Evolutionary conservation across 192 early-diverging fungal species (phyloP).

Genomic region (Paraglomus occultum): DNA sequence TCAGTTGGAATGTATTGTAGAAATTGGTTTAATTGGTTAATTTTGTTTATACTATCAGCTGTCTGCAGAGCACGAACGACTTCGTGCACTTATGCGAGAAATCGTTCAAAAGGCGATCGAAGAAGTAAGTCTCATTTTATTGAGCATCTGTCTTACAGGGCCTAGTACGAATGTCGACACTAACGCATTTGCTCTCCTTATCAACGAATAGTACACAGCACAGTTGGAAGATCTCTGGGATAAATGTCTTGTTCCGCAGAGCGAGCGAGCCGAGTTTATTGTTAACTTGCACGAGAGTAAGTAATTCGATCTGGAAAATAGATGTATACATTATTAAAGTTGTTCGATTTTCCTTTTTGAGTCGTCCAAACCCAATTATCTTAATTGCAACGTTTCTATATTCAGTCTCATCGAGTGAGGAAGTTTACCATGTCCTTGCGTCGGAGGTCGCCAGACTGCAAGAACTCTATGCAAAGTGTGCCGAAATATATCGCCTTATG

Average conservation of each 20-base stretch:
- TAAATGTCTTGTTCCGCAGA: constrained; percentile 30
- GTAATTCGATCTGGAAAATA: background rate
- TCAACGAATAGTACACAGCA: constrained; percentile 9
- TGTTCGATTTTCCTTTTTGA: too few species aligned
- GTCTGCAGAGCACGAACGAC: background rate
- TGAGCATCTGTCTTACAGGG: too few species aligned
- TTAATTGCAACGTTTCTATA: too few species aligned
- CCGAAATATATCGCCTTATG: constrained; percentile 21
- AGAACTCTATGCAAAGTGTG: constrained; percentile 28
- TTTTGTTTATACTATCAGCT: constrained; percentile 14
- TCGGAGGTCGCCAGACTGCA: constrained; percentile 19
- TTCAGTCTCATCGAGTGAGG: constrained; percentile 19
- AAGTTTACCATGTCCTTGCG: constrained; percentile 22
- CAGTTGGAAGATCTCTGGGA: constrained; percentile 31
- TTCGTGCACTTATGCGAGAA: constrained; percentile 23
- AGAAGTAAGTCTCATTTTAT: constrained; percentile 1
- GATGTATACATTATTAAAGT: too few species aligned
- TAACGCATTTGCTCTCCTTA: too few species aligned
- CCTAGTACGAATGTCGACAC: too few species aligned
- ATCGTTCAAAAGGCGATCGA: constrained; percentile 29
- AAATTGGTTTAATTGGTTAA: too few species aligned
- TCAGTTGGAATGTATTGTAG: too few species aligned
- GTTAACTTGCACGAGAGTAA: constrained; percentile 12
- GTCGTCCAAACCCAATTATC: too few species aligned
- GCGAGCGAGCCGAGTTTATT: constrained; percentile 29